Evolutionary conservation across 345 rosid species (phyloP), one percentile per base, ranked within the genome.

Genomic region (Arabidopsis thaliana): DNA sequence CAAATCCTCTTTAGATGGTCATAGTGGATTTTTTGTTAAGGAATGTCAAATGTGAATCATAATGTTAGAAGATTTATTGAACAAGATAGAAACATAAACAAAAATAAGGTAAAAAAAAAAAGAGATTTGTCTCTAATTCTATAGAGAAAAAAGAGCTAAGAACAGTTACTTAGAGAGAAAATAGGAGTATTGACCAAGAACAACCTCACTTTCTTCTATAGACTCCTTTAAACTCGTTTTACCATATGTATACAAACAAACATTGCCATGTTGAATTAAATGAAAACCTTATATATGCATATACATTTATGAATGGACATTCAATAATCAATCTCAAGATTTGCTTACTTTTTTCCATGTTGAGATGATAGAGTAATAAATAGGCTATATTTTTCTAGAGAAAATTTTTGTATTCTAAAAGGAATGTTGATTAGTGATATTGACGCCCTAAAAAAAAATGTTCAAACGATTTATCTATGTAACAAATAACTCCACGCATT

Each of bases 171-270:
- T 67, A 65, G 79, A 85, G 94, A 72, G 41, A 66, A 65, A 72
- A 34, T 59, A 66, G 81, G 88, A 85, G 85, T 28, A 55, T 74
- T 78, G 84, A 87, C 83, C 82, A 69, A 62, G 65, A 76, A 53
- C 71, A 84, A 86, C 93, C 91, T 74, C 59, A 69, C 65, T 85
- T 87, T 77, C 46, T 86, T 85, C 88, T 40, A 4, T 63, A 36
- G 3, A 37, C 56, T 71, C 80, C 81, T 78, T 44, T 52, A 66
- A 51, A 13, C 52, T 51, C 78, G 73, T 73, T 59, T 72, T 48
- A 36, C 81, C 74, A 63, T 69, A 52, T 41, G 28, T 51, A 51
- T n/a, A 66, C 61, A 67, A 42, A 68, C 48, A 72, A 33, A 75
- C 53, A 65, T 50, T 48, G 59, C 10, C 20, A 41, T 46, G 34